Conservation (phyloP, 148 eudicot genomes). For the Spergularia bocconei region DNA sequence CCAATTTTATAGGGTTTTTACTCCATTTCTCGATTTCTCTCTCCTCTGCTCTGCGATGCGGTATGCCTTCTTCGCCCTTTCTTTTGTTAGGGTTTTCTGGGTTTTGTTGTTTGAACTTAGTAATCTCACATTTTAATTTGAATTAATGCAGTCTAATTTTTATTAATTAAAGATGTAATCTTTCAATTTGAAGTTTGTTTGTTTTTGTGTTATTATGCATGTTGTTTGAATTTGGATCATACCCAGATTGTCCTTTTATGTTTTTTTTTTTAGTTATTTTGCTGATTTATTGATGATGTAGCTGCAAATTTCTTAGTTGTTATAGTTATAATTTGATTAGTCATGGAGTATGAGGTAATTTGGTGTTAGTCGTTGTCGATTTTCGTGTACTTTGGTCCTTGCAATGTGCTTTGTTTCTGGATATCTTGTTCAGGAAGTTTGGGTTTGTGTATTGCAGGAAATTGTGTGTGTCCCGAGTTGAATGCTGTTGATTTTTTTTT, state of each 20-base stretch:
- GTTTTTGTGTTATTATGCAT: not conserved
- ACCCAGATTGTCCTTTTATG: not conserved
- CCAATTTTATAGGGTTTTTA: not conserved
- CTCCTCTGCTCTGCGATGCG: not conserved
- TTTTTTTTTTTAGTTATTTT: not conserved
- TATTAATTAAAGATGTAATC: not conserved
- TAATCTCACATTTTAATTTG: not conserved
- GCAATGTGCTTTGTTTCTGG: not conserved
- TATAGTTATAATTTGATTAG: not conserved
- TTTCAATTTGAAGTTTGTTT: not conserved
- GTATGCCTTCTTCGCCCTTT: not conserved
- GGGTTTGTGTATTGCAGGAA: constrained; percentile 26
- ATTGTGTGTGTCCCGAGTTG: constrained; percentile 15
- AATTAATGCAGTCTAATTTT: not conserved
- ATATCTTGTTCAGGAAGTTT: constrained; percentile 11
- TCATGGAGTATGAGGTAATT: not conserved
- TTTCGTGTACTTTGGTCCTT: not conserved
- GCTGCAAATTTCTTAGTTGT: not conserved
- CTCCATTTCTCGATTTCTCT: not conserved
- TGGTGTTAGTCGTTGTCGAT: not conserved
- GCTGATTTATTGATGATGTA: not conserved
- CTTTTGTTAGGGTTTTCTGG: not conserved
- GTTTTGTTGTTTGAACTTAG: not conserved
- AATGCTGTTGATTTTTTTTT: constrained; percentile 18
- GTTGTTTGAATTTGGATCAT: not conserved